phyloP scores from a whole-genome alignment of 805 yeast genomes.

The Cephaloascus fragrans region DNA sequence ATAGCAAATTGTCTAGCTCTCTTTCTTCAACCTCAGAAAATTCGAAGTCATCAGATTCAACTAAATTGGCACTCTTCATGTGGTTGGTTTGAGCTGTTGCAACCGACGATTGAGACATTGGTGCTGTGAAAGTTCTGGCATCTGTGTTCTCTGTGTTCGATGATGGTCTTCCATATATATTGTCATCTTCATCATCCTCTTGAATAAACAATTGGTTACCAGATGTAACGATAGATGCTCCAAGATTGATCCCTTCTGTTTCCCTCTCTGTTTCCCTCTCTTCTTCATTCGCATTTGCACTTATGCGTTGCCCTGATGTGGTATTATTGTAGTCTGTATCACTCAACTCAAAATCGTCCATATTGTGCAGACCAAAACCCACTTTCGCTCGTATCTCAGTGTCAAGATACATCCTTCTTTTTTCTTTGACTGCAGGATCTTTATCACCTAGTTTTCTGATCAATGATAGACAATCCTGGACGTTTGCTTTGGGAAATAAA shows the following conservation, averaged over 20 bases:
- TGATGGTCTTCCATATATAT: too few species aligned
- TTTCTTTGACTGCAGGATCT: conserved; percentile 19
- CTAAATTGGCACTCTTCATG: not conserved
- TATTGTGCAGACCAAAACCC: too few species aligned
- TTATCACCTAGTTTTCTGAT: conserved; percentile 38
- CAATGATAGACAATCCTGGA: conserved; percentile 55
- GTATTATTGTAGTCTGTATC: too few species aligned
- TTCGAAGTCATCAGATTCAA: not conserved
- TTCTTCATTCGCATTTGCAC: too few species aligned
- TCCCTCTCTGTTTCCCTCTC: too few species aligned
- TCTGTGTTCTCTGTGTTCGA: too few species aligned
- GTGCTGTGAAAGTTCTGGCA: not conserved
- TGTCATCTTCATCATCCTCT: not conserved
- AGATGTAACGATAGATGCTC: not conserved
- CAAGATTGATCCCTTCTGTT: too few species aligned
- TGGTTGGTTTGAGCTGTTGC: not conserved
- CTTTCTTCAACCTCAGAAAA: not conserved
- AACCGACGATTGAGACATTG: not conserved
- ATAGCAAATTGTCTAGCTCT: not conserved
- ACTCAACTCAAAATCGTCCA: too few species aligned
- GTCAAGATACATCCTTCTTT: conserved; percentile 16
- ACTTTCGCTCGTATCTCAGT: conserved; percentile 3
- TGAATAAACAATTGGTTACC: not conserved
- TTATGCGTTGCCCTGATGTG: too few species aligned
- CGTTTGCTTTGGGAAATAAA: conserved; percentile 73